Evolutionary conservation across 805 yeast species (phyloP).

Genomic region (Zygotorulaspora florentina): DNA sequence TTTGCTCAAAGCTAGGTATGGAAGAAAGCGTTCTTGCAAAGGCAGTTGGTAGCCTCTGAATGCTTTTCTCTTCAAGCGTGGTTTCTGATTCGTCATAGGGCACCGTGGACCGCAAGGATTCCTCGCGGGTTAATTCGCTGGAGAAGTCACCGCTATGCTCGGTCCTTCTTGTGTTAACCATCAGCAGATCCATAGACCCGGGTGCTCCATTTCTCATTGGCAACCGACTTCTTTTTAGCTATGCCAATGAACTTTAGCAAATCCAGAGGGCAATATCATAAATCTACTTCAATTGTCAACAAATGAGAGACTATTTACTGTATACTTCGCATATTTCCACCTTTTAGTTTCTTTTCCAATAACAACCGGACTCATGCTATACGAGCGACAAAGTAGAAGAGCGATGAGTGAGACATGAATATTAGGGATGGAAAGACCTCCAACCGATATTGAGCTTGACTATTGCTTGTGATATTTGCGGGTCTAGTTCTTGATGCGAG

Average conservation of each 20-base stretch:
- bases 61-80: constrained; percentile 13
- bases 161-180: neutral
- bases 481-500: neutral
- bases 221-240: neutral
- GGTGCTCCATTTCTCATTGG: neutral
- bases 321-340: neutral
- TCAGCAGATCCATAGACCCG: neutral
- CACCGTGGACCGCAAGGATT: constrained; percentile 7
- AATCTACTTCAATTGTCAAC: neutral
- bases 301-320: neutral
- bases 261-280: neutral
- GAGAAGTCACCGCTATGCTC: constrained; percentile 12
- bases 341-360: neutral
- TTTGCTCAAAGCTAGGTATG: constrained; percentile 29
- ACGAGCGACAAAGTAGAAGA: neutral
- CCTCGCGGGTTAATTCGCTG: constrained; percentile 11
- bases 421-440: too few relatives aligned
- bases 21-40: constrained; percentile 25
- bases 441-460: too few relatives aligned
- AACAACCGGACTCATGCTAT: neutral
- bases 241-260: neutral
- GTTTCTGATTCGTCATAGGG: constrained; percentile 13
- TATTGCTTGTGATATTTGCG: neutral
- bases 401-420: neutral
- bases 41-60: constrained; percentile 18